These are phyloP conservation scores for Cyclotella baltica DNA, from an alignment of 108 stramenopile species.

Conservation along the genomic window DNA sequence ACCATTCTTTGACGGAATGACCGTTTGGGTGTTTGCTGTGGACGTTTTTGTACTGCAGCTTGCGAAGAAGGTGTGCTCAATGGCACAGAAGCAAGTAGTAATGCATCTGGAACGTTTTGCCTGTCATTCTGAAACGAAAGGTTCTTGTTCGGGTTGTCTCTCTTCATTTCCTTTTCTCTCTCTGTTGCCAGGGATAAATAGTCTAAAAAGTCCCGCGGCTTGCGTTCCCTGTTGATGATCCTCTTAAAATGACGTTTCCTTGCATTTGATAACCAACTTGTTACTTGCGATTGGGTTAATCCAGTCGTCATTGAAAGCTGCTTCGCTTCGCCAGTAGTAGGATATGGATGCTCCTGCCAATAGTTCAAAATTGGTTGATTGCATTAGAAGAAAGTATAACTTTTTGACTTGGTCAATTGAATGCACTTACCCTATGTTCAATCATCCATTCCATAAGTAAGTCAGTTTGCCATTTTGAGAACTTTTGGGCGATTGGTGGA, in stretches of 20 bases:
- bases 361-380: too few species aligned
- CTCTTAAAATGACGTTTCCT: conserved; percentile 67
- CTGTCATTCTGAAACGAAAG: conserved; percentile 1
- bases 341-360: conserved; percentile 47
- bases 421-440: conserved; percentile 52
- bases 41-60: not conserved
- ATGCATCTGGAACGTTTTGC: conserved; percentile 6
- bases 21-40: not conserved
- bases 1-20: too few species aligned
- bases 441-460: conserved; percentile 73
- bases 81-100: conserved; percentile 1
- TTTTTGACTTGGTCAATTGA: too few species aligned
- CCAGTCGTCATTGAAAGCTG: conserved; percentile 9
- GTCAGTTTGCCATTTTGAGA: conserved; percentile 72
- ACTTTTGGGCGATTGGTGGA: conserved; percentile 57
- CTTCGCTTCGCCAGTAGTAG: conserved; percentile 12
- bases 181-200: conserved; percentile 67
- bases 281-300: conserved; percentile 24
- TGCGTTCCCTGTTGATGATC: conserved; percentile 55
- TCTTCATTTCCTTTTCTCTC: conserved; percentile 50
- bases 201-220: conserved; percentile 69
- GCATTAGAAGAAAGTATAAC: too few species aligned
- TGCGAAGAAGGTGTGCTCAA: not conserved
- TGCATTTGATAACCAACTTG: conserved; percentile 68
- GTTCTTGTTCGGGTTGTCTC: conserved; percentile 9